phyloP scores from a whole-genome alignment of 2,329 filamentous ascomycete genomes.

The Aspergillus calidoustus region DNA sequence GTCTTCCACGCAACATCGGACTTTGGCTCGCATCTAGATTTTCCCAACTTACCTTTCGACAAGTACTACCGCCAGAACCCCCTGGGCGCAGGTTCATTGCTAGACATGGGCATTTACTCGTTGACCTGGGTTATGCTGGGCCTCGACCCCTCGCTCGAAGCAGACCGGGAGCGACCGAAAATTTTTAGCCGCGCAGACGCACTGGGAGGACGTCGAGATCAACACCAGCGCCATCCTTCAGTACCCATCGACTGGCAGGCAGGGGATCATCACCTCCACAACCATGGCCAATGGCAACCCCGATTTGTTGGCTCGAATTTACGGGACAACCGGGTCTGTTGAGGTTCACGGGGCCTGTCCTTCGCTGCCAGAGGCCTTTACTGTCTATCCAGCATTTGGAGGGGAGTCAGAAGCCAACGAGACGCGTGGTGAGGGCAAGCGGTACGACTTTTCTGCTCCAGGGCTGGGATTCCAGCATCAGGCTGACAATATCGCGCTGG shows the following conservation, averaged over 20 bases:
- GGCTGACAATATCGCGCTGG: slow-evolving; percentile 33
- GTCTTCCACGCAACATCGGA: slow-evolving; percentile 1
- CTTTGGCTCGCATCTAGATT: not conserved
- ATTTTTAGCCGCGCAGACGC: slow-evolving; percentile 20
- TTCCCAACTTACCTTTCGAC: not conserved
- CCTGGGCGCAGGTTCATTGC: slow-evolving; percentile 21
- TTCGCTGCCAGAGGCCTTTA: slow-evolving; percentile 1
- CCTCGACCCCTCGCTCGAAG: slow-evolving; percentile 5
- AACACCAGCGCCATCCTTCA: slow-evolving; percentile 46
- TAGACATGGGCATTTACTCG: slow-evolving; percentile 23
- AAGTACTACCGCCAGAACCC: slow-evolving; percentile 13
- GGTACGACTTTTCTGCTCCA: slow-evolving; percentile 20
- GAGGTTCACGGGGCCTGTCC: not conserved
- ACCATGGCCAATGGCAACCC: slow-evolving; percentile 22
- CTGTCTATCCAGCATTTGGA: not conserved
- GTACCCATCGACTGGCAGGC: slow-evolving; percentile 44
- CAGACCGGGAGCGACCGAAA: slow-evolving; percentile 8
- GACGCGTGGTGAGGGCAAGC: slow-evolving; percentile 32
- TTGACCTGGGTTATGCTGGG: slow-evolving; percentile 22
- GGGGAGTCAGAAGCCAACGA: not conserved
- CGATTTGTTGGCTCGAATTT: slow-evolving; percentile 8
- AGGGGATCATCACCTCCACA: slow-evolving; percentile 51
- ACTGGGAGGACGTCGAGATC: slow-evolving; percentile 33
- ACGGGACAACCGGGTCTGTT: slow-evolving; percentile 27
- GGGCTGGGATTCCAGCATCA: slow-evolving; percentile 42